Evolutionary conservation across 1,139 yeast species (phyloP), one percentile per base, ranked within the genome.

Genomic region (Suhomyces maxii): DNA sequence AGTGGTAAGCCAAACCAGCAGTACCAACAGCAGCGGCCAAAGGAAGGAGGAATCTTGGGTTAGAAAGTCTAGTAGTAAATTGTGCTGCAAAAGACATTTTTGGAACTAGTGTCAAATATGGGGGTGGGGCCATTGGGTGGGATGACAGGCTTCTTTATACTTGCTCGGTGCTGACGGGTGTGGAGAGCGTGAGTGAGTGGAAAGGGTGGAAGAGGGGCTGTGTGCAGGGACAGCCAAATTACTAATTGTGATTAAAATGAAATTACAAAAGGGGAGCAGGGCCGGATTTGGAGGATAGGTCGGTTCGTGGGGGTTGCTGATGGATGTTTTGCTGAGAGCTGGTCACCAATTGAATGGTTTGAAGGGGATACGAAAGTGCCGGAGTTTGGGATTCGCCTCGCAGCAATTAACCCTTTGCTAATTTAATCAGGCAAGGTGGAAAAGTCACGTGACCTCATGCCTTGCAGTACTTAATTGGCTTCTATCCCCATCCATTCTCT

Each of bases 1-100:
- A 73, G 60, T 70, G 76, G 53, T 71, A 72, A 41, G 82, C 78
- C 34, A 80, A 74, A 30, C 82, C 77, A 43, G 83, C 73, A 31
- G 80, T 77, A 33, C 82, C 76, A 34, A 82, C 82, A 33, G 72
- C 66, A 44, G 78, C 67, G 14, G 49, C 52, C 23, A 69, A 50
- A 34, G 80, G 74, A 18, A 71, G 55, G 32, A 72, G 46, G 39
- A 64, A 59, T 52, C 59, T 67, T 14, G 75, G 62, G 45, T 53
- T 53, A 37, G 63, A 41, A 39, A 62, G 49, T 48, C 54, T 62
- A 28, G 31, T 5, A 49, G 61, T 43, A 35, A 61, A 43, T 49
- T 55, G 54, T 35, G 42, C 45, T 41, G 59, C 51, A 43, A 61
- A 53, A 6, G 64, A 53, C 57, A 55, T 54, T 33, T 28, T 28